Evolutionary conservation across 441 rosid genomes (phyloP), one percentile per base, ranked within the genome.

Genomic region (Pelargonium fulgidum): DNA sequence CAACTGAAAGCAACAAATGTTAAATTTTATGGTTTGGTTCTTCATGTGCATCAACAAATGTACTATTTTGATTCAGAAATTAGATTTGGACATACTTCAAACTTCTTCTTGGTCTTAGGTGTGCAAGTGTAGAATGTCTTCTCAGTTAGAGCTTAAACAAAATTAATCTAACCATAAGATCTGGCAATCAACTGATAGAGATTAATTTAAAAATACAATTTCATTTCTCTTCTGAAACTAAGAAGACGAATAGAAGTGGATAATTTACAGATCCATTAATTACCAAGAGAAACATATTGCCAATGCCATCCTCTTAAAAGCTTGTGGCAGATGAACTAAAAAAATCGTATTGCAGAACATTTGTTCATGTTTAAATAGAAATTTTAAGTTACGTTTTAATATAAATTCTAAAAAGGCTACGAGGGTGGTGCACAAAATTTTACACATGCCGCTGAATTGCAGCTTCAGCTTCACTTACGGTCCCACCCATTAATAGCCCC

Each of bases 391-490:
- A 64, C 71, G 79, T 17, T 29, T 69, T 65, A 17, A 63, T 29
- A 45, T 69, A 42, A 67, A 69, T 72, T 73, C 79, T 74, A 71
- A 67, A 70, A 26, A 48, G 66, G 68, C 54, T 56, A 54, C 66
- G 56, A 70, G 68, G 48, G 52, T 19, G 36, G 44, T 3, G 62
- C 73, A 68, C 69, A 74, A 70, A 19, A 20, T 61, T 79, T 74
- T 84, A 84, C 75, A 74, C 74, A 29, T 75, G 48, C 81, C 81
- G 86, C 80, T 79, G 47, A 71, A 73, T 62, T 33, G 78, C 33
- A 3, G 33, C 33, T 3, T 26, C 47, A 47, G 76, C 24, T 29
- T 79, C 81, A 45, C 62, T 72, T 64, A 64, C 76, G 68, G 70
- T 73, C 68, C 80, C 75, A 10, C 65, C 69, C 72, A 76, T 66